Base-by-base conservation (phyloP, 1,284 basidiomycete genomes). In the Cystobasidiaceae sp. region DNA sequence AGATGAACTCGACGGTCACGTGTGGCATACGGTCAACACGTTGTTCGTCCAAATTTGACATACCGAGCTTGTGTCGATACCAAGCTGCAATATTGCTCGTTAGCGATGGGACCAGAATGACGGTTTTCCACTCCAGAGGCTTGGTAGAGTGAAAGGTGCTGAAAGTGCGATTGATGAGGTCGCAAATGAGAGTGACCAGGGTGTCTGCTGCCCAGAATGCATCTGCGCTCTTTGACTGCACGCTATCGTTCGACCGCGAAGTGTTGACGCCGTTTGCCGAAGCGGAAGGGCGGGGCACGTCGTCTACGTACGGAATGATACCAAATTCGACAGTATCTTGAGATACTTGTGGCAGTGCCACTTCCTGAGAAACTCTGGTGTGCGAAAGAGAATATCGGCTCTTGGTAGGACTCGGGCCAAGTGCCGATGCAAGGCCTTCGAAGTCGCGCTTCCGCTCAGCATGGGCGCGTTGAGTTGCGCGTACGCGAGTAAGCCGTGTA, bases 21-120 rank as follows among this genome's bases (percentile, higher is more conserved):
- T 64, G 21, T 32, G 39, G 39, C 41, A 51, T 44, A 3, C 41
- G 39, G n/a, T 51, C 49, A 3, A 48, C 56, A 7, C 51, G 11
- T 3, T 43, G 39, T n/a, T 46, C 43, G 15, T 64, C 61, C 17
- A 23, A 27, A 39, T 51, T 5, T 25, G 32, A 11, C 41, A 64
- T 27, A 15, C 52, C 61, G 4, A 64, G 44, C 27, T 64, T 64
- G 41, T 52, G 49, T 21, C 61, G 39, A 23, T 45, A 55, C 61
- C 61, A 64, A 21, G 50, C 46, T 9, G 61, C 45, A n/a, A 64
- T 56, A n/a, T 23, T 44, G 6, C 23, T 33, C n/a, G 39, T 28
- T 8, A 37, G 25, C 5, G 50, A 55, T 4, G 51, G 61, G 0
- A 64, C 43, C 23, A 64, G 27, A 7, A 56, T n/a, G 23, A 64